Base-by-base conservation (phyloP, 2,329 filamentous ascomycete species). In the Biscogniauxia mediterranea region DNA sequence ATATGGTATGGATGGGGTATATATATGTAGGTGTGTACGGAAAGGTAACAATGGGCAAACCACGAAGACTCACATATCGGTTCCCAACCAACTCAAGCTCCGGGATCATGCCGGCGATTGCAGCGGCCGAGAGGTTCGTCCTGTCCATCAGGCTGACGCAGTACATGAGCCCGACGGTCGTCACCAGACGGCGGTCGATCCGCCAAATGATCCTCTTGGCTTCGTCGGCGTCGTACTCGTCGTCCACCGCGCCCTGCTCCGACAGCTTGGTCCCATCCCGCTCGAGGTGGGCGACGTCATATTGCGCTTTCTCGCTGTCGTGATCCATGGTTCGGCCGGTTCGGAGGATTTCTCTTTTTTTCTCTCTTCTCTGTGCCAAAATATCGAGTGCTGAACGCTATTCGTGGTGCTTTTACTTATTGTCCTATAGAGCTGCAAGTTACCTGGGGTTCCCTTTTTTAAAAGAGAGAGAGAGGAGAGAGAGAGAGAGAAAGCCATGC, bases 131-230 rank as follows among this genome's bases (percentile, higher is more conserved):
- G 72, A 93, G 77, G 74, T 94, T 94, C 1, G 89, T 92, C 32
- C 91, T 81, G 71, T 95, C 91, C 86, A 94, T 91, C 61, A 94
- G 77, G 65, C 85, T 89, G 68, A 91, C 81, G 72, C 89, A 91
- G 75, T 93, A 93, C 77, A 92, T 83, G 65, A 82, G 71, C 20
- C 88, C 88, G 4, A 86, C 83, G 1, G 83, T 87, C 3, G 82
- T 71, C 50, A 90, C 84, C 3, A 90, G 78, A 1, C 88, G 85
- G 28, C 80, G 78, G 74, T 96, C 92, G 67, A 95, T 80, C 13
- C 86, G 85, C 59, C 83, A 81, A 51, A 93, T 85, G 69, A 95
- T 91, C 51, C 77, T 82, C 71, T 79, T 85, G 76, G 90, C 84
- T 75, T 94, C 87, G 19, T 80, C 75, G 0, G 80, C 80, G 0